Evolutionary conservation across 2,329 filamentous ascomycete genomes (phyloP), one percentile per base, ranked within the genome.

Genomic region (Colletotrichum sp.): DNA sequence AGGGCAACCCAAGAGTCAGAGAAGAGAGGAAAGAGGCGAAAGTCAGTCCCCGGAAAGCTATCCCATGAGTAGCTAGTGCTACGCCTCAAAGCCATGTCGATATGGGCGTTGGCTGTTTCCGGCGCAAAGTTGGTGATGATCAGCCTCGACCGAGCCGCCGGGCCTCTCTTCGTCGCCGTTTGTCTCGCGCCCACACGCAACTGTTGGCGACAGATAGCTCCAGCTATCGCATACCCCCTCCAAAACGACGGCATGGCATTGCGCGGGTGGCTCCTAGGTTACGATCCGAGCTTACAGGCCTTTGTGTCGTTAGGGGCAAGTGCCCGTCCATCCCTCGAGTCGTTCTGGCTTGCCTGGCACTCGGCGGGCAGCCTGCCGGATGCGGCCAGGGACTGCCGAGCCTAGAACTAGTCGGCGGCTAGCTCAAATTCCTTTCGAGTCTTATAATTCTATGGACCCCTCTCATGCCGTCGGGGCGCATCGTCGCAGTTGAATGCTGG

Each of bases 181-280:
- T 60, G 67, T 55, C 39, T 32, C 32, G 15, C 30, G 3, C n/a
- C 9, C 18, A 34, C 15, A 36, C 13, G 5, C 43, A 43, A 15
- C 21, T 21, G 32, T 39, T 26, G 26, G 15, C 1, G 34, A 26
- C 57, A n/a, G 28, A 13, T n/a, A 12, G 15, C 21, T 28, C 32
- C 30, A 48, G n/a, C n/a, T 64, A 3, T 26, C 34, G 10, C 26
- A 15, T 52, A 32, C 13, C 30, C 28, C 7, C 16, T 24, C 24
- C n/a, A 21, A 48, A 52, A 21, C 43, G n/a, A 52, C n/a, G 1
- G 43, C 43, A 36, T 18, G 6, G 28, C 12, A 61, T 55, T 60
- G 43, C 60, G 61, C 36, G 15, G 65, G 61, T 72, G 72, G 72
- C 72, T 75, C 63, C n/a, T 52, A 34, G 28, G 34, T 61, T 67